Evolutionary conservation across 2,329 filamentous ascomycete genomes (phyloP).

Genomic region (Diplodia scrobiculata): DNA sequence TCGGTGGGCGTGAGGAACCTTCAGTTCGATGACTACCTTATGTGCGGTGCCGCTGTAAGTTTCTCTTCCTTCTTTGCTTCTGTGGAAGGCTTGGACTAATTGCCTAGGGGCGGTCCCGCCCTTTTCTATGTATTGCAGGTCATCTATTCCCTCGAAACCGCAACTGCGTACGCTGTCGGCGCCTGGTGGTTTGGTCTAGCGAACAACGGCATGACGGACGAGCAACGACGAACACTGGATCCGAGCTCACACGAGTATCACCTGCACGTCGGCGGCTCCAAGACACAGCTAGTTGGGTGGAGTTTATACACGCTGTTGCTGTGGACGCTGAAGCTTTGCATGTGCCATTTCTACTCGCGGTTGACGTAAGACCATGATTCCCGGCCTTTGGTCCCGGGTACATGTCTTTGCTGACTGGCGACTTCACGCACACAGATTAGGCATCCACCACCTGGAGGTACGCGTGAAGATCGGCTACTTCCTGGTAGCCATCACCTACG

Average conservation of each 20-base stretch:
- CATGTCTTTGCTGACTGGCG: background rate
- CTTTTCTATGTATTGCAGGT: constrained; percentile 41
- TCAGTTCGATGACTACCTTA: constrained; percentile 33
- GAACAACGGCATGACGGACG: constrained; percentile 60
- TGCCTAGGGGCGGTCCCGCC: background rate
- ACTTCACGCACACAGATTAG: background rate
- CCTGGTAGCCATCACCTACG: constrained; percentile 53
- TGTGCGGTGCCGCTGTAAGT: constrained; percentile 33
- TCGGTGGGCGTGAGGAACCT: constrained; percentile 32
- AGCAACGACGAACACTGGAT: constrained; percentile 51
- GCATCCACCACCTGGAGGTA: constrained; percentile 41
- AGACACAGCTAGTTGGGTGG: constrained; percentile 58
- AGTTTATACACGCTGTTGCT: constrained; percentile 56
- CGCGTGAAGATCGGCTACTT: constrained; percentile 52
- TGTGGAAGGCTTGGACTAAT: background rate
- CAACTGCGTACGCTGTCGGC: constrained; percentile 54
- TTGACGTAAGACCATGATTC: constrained; percentile 48
- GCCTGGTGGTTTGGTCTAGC: constrained; percentile 55
- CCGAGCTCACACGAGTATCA: constrained; percentile 52
- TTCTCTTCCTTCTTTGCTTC: background rate
- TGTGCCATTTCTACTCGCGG: constrained; percentile 59
- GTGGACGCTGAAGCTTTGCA: constrained; percentile 57
- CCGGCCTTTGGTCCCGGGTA: background rate
- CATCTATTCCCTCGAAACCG: constrained; percentile 56
- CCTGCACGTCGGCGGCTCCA: constrained; percentile 55